Evolutionary conservation across 441 rosid species (phyloP).

Genomic region (Arabidopsis lyrata): DNA sequence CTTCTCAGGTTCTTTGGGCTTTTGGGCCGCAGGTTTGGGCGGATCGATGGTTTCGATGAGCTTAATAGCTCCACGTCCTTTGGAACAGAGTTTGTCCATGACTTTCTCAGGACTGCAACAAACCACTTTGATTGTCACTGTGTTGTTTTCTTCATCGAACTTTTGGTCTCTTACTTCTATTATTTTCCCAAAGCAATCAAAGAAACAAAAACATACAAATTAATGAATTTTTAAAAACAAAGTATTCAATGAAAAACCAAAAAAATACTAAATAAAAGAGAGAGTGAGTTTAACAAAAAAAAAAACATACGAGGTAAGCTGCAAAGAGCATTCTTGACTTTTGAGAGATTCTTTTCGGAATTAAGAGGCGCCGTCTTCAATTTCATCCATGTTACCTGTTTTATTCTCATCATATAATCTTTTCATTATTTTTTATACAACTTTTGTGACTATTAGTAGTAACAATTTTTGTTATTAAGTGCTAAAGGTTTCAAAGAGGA

Average conservation of each 20-base stretch:
- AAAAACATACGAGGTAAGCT: constrained; percentile 59
- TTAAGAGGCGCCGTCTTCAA: constrained; percentile 54
- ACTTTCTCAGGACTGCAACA: constrained; percentile 72
- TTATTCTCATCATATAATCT: not conserved
- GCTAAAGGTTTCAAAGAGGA: not conserved
- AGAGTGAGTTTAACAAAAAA: too few species aligned
- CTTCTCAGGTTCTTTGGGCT: constrained; percentile 37
- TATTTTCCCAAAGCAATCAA: not conserved
- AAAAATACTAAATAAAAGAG: not conserved
- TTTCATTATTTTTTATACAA: not conserved
- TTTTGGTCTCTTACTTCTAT: constrained; percentile 60
- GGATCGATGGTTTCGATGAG: constrained; percentile 50
- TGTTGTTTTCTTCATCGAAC: constrained; percentile 60
- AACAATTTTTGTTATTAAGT: not conserved
- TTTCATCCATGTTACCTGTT: constrained; percentile 57
- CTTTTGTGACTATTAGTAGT: not conserved
- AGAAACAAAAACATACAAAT: not conserved
- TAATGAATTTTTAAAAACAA: not conserved
- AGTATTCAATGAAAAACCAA: not conserved
- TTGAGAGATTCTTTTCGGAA: constrained; percentile 51
- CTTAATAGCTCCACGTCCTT: constrained; percentile 53
- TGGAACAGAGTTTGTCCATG: constrained; percentile 55
- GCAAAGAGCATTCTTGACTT: constrained; percentile 65
- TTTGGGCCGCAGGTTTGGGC: not conserved
- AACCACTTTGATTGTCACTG: constrained; percentile 63